phyloP scores from a whole-genome alignment of 129 eudicot species.

The Daucus carota region DNA sequence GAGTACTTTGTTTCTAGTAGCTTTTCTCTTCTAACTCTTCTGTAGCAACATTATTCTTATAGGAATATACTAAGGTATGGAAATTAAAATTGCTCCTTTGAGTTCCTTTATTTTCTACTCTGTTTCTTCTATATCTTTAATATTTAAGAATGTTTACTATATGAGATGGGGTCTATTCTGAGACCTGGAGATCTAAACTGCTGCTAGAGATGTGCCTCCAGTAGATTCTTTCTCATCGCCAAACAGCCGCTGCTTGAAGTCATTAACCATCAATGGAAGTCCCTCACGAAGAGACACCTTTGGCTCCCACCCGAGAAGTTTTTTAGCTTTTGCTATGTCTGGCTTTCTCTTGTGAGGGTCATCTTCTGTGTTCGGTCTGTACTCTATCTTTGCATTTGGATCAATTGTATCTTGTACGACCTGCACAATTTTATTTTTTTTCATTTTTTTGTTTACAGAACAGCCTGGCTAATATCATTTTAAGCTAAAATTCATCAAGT shows the following conservation, averaged over 20 bases:
- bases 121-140: not conserved
- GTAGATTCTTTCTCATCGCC: slow-evolving; percentile 27
- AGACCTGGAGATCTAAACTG: slow-evolving; percentile 5
- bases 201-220: not conserved
- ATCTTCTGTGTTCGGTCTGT: slow-evolving; percentile 74
- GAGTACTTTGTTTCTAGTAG: not conserved
- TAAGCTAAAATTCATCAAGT: not conserved
- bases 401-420: slow-evolving; percentile 82
- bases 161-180: not conserved
- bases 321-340: slow-evolving; percentile 63
- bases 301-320: slow-evolving; percentile 81
- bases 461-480: not conserved
- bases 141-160: slow-evolving; percentile 2
- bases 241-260: slow-evolving; percentile 65
- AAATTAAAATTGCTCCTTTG: not conserved
- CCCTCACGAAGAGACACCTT: slow-evolving; percentile 60
- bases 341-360: slow-evolving; percentile 95
- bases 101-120: not conserved
- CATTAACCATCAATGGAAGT: slow-evolving; percentile 73
- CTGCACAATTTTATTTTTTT: slow-evolving; percentile 36
- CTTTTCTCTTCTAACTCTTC: not conserved
- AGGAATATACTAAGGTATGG: no score
- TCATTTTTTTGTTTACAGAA: not conserved
- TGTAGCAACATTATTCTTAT: not conserved
- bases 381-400: slow-evolving; percentile 67